These are phyloP conservation scores for Yamagishiella unicocca DNA, from an alignment of 139 green algal genomes.

Conservation along the genomic window DNA sequence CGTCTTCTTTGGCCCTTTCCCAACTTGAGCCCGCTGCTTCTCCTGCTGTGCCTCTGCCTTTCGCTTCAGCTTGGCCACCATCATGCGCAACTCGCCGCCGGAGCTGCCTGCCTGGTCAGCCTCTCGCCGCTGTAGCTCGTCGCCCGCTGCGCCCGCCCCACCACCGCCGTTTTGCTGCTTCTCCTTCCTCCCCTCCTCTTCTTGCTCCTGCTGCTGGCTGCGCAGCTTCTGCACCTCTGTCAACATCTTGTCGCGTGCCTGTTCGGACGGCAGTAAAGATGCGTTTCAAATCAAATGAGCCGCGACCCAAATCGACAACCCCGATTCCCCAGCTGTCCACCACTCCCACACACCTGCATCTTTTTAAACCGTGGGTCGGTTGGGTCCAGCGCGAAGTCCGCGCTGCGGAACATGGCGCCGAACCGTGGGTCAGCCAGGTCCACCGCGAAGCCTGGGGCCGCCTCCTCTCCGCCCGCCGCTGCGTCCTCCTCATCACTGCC, in stretches of 20 bases:
- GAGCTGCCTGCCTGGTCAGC: background rate
- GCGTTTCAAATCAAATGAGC: too few relatives aligned
- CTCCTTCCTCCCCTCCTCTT: background rate
- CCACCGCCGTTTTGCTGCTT: background rate
- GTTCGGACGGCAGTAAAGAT: too few relatives aligned
- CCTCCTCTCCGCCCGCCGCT: conserved; percentile 61
- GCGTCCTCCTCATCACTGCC: conserved; percentile 64
- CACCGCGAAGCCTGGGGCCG: conserved; percentile 30
- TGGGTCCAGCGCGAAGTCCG: conserved; percentile 90
- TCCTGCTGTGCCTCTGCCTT: conserved; percentile 63
- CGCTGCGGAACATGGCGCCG: conserved; percentile 70
- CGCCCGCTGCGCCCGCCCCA: background rate
- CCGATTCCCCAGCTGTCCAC: background rate
- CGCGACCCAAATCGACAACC: background rate
- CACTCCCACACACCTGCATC: conserved; percentile 19
- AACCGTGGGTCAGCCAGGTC: conserved; percentile 84
- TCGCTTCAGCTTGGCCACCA: conserved; percentile 84
- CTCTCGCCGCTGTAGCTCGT: background rate
- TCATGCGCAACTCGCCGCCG: conserved; percentile 63
- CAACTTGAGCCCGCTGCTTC: conserved; percentile 35
- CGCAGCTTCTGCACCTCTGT: conserved; percentile 33
- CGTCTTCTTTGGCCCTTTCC: conserved; percentile 33
- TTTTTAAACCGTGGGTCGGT: conserved; percentile 89
- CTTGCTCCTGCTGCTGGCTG: background rate
- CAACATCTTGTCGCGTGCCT: conserved; percentile 15